These are phyloP conservation scores for Eimeria acervulina DNA, from an alignment of 169 alveolate species.

Conservation along the genomic window DNA sequence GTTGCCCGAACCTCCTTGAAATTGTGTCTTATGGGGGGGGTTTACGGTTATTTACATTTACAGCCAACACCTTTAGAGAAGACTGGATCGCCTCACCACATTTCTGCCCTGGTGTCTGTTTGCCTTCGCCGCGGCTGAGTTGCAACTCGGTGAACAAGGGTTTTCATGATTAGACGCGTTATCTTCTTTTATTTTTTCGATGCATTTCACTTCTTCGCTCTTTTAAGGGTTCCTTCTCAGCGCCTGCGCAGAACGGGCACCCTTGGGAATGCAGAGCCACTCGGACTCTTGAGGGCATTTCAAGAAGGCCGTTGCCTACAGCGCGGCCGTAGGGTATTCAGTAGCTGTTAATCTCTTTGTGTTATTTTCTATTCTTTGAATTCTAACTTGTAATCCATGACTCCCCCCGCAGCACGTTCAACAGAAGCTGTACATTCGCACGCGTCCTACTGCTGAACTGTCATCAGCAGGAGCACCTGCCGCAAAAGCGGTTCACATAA, in stretches of 20 bases:
- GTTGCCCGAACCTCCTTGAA: not conserved
- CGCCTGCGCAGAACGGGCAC: not conserved
- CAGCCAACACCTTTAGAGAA: not conserved
- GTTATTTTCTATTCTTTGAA: not conserved
- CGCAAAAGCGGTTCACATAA: not conserved
- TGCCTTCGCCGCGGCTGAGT: conserved; percentile 3
- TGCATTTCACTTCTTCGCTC: not conserved
- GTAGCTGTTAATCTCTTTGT: not conserved
- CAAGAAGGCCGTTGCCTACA: not conserved
- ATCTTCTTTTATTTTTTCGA: not conserved
- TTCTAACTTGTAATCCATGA: not conserved
- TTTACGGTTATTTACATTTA: not conserved
- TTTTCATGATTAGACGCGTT: not conserved
- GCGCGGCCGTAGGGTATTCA: not conserved
- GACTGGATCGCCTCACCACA: not conserved
- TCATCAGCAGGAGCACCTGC: not conserved
- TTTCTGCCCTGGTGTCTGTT: not conserved
- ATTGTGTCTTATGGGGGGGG: not conserved
- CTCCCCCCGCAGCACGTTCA: not conserved
- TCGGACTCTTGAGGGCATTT: too few species aligned
- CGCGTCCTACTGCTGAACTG: not conserved
- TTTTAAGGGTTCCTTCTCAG: not conserved
- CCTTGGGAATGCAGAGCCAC: conserved; percentile 4
- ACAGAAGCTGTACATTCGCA: not conserved
- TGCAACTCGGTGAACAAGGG: not conserved